A percentile compares a stretch with the other conserved stretches of the same genome.
phyloP scores from a whole-genome alignment of 2,329 filamentous ascomycete species.

The Calonectria henricotiae region DNA sequence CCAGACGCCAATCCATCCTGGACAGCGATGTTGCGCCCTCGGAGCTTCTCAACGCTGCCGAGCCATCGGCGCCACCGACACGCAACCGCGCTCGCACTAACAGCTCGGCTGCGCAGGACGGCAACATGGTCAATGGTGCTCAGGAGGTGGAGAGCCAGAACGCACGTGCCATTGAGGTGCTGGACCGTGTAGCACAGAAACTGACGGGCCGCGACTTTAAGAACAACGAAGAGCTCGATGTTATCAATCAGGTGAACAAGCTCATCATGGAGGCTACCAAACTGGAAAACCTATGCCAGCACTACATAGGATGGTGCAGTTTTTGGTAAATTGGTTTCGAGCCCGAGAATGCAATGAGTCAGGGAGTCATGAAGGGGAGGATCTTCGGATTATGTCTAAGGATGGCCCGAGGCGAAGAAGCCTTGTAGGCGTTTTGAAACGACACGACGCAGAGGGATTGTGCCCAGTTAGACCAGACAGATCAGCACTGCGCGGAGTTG shows the following conservation, averaged over 20 bases:
- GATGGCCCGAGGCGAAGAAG: not conserved
- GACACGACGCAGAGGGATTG: constrained; percentile 5
- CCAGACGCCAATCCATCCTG: constrained; percentile 79
- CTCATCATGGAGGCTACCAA: constrained; percentile 96
- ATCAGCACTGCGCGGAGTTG: constrained; percentile 45
- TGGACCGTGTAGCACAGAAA: constrained; percentile 95
- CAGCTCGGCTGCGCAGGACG: constrained; percentile 65
- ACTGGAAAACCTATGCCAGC: constrained; percentile 97
- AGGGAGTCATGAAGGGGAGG: not conserved
- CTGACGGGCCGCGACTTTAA: constrained; percentile 95
- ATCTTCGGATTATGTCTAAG: not conserved
- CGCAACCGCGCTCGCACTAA: constrained; percentile 74
- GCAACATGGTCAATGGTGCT: constrained; percentile 58
- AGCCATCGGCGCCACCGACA: constrained; percentile 65
- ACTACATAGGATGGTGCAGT: constrained; percentile 99
- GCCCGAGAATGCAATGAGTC: not conserved
- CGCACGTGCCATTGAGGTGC: constrained; percentile 90
- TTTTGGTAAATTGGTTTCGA: constrained; percentile 81
- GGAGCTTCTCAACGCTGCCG: constrained; percentile 69
- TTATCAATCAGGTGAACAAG: constrained; percentile 93
- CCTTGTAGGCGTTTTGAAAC: constrained; percentile 24
- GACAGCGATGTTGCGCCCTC: constrained; percentile 75
- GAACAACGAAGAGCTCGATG: constrained; percentile 85
- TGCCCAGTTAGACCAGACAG: constrained; percentile 29
- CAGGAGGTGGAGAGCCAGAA: constrained; percentile 87